Base-by-base conservation (phyloP, 2,329 filamentous ascomycete genomes). In the Endocalyx cinctus region DNA sequence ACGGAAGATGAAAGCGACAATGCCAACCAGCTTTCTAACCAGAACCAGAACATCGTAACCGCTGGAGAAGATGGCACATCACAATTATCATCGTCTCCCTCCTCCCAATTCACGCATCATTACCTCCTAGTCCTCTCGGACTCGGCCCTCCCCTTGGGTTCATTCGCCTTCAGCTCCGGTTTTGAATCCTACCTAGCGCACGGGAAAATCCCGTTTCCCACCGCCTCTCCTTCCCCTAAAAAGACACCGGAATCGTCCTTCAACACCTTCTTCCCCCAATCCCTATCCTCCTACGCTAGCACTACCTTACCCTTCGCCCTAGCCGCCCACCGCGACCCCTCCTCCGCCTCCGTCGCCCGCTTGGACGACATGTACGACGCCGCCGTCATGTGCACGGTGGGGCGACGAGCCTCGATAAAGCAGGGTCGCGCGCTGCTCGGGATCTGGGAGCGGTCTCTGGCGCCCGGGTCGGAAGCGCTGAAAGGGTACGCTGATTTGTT, bases 131-230 rank as follows among this genome's bases (percentile, higher is more conserved):
- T 92, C 4, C 78, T 90, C 30, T 78, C 86, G 29, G 86, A 92
- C 66, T 89, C 86, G 2, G 84, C 84, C 11, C 75, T 92, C 3
- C 86, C 86, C 1, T 70, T 92, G 0, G 86, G 86, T 37, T 87
- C 85, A n/a, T 92, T 92, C 62, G 86, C 86, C 50, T 92, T 90
- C 66, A 86, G 80, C 66, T 84, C 78, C 47, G 85, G 85, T 4
- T 73, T 92, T 12, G 86, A 92, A 63, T 90, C 85, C 25, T 90
- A 83, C 58, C 77, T 89, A 13, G 81, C 82, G 4, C 86, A 92
- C 64, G 68, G 69, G 46, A 64, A 60, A 39, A 8, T 23, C 20
- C n/a, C 20, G 20, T 23, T n/a, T 8, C n/a, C 20, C 20, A 8
- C 20, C n/a, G 8, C 20, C 20, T 23, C 20, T 8, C 20, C 44